Conservation (phyloP, 116 monocot genomes). For the Iris pallida region DNA sequence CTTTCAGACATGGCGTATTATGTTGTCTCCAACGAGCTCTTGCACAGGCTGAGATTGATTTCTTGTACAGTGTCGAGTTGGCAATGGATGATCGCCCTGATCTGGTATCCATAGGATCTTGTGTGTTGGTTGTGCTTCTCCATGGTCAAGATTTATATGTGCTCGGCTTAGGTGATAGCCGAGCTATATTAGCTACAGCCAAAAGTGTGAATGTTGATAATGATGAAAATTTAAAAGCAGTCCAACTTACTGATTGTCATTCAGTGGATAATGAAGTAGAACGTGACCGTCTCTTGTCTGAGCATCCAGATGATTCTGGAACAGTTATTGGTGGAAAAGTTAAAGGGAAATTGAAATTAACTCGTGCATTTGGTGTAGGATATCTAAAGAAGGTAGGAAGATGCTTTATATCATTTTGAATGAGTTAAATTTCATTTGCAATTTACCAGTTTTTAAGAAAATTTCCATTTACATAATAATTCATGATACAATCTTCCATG, state of each 20-base stretch:
- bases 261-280: conserved; percentile 27
- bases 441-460: neutral
- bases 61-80: conserved; percentile 26
- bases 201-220: neutral
- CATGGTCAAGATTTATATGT: conserved; percentile 28
- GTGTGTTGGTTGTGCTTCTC: conserved; percentile 33
- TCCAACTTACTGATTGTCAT: conserved; percentile 33
- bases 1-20: conserved; percentile 3
- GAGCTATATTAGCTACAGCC: conserved; percentile 26
- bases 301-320: conserved; percentile 29
- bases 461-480: neutral
- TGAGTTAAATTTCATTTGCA: neutral
- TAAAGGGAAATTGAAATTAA: conserved; percentile 37
- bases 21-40: conserved; percentile 21
- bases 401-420: neutral
- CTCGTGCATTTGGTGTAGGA: conserved; percentile 44
- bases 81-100: conserved; percentile 35
- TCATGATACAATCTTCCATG: neutral
- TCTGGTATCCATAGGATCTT: conserved; percentile 41
- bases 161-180: conserved; percentile 33
- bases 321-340: conserved; percentile 28
- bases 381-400: conserved; percentile 31
- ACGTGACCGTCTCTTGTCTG: conserved; percentile 8
- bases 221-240: conserved; percentile 8
- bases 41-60: conserved; percentile 33